Evolutionary conservation across 306 rosid genomes (phyloP).

Genomic region (Medicago truncatula): DNA sequence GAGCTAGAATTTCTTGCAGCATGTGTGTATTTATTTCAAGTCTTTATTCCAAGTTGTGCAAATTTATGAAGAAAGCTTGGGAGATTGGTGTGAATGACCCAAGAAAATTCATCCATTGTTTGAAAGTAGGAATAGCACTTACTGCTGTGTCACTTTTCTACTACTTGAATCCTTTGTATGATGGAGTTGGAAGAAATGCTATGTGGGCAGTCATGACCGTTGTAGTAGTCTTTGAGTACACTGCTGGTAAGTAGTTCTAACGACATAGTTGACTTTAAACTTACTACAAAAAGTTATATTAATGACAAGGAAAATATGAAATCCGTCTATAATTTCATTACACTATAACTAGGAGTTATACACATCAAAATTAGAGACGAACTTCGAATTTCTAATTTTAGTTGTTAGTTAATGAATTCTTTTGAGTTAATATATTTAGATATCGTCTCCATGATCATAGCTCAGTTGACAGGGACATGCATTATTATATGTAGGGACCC

Average conservation of each 20-base stretch:
- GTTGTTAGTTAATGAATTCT: too few relatives aligned
- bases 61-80: conserved; percentile 74
- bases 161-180: conserved; percentile 76
- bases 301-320: too few relatives aligned
- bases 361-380: too few relatives aligned
- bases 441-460: too few relatives aligned
- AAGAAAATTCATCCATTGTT: conserved; percentile 71
- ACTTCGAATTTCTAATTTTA: too few relatives aligned
- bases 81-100: conserved; percentile 74
- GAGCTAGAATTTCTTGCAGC: conserved; percentile 6
- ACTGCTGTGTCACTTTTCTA: conserved; percentile 74
- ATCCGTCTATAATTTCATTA: too few relatives aligned
- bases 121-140: conserved; percentile 86
- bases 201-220: conserved; percentile 94
- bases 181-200: conserved; percentile 79
- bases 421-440: too few relatives aligned
- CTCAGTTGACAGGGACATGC: too few relatives aligned
- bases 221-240: conserved; percentile 71
- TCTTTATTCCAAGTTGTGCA: conserved; percentile 49
- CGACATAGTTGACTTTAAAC: too few relatives aligned
- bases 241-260: conserved; percentile 55
- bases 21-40: conserved; percentile 47
- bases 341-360: too few relatives aligned
- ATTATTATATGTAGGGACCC: too few relatives aligned
- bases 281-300: too few relatives aligned